Conservation (phyloP, 2,329 filamentous ascomycete genomes). For the Exophiala calicioides region DNA sequence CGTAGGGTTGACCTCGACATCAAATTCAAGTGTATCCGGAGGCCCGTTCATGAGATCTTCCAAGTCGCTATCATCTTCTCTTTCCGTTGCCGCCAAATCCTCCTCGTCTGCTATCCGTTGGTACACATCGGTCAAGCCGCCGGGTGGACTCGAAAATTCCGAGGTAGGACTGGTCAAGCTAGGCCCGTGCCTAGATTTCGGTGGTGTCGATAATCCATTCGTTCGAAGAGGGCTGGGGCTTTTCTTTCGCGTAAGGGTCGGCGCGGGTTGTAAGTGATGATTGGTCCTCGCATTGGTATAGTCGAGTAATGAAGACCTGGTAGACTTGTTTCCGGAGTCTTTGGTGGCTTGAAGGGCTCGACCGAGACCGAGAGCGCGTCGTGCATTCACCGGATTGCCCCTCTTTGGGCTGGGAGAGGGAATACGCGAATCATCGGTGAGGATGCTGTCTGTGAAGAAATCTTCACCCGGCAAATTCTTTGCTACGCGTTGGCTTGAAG, state of each 20-base stretch:
- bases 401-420: slow-evolving; percentile 26
- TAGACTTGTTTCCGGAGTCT: slow-evolving; percentile 36
- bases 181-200: slow-evolving; percentile 23
- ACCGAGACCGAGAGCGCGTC: slow-evolving; percentile 39
- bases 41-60: slow-evolving; percentile 31
- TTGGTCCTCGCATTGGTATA: slow-evolving; percentile 22
- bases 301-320: slow-evolving; percentile 14
- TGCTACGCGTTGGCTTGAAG: slow-evolving; percentile 14
- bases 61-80: slow-evolving; percentile 33
- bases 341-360: slow-evolving; percentile 44
- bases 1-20: slow-evolving; percentile 5
- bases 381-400: slow-evolving; percentile 27
- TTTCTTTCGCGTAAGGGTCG: slow-evolving; percentile 30
- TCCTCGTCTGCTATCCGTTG: slow-evolving; percentile 42
- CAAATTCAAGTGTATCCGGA: slow-evolving; percentile 13
- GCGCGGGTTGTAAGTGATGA: slow-evolving; percentile 21
- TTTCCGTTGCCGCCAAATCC: slow-evolving; percentile 38
- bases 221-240: slow-evolving; percentile 34
- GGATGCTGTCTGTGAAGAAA: slow-evolving; percentile 33
- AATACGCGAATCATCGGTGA: slow-evolving; percentile 30
- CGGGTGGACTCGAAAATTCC: slow-evolving; percentile 38
- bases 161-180: slow-evolving; percentile 36
- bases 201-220: slow-evolving; percentile 27
- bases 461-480: slow-evolving; percentile 25
- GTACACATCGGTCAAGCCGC: slow-evolving; percentile 43